Evolutionary conservation across 768 basidiomycete genomes (phyloP).

Genomic region (Punctularia strigosozonata): DNA sequence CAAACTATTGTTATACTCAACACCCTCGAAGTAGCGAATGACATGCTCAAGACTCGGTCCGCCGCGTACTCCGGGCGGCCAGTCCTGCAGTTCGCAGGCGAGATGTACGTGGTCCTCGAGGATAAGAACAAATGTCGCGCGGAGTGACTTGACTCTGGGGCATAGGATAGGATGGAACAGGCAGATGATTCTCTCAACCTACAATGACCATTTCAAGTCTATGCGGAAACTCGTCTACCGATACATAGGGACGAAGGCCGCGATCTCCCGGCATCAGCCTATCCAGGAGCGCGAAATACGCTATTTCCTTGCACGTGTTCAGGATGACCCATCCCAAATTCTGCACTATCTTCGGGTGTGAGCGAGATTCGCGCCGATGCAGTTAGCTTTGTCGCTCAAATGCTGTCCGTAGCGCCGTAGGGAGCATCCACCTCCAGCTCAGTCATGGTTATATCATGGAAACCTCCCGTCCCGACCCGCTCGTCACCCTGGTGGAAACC

Average conservation of each 20-base stretch:
- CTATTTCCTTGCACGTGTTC: slow-evolving; percentile 30
- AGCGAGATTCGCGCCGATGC: no score
- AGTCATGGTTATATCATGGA: slow-evolving; percentile 16
- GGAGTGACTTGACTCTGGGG: no score
- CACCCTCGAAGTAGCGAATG: slow-evolving; percentile 7
- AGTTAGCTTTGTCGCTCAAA: neutral
- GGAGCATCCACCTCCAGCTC: slow-evolving; percentile 15
- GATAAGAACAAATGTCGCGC: no score
- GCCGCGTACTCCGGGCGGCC: slow-evolving; percentile 62
- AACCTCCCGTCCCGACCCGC: slow-evolving; percentile 4
- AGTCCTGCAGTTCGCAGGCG: slow-evolving; percentile 27
- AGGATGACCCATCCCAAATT: slow-evolving; percentile 24
- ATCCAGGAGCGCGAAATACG: slow-evolving; percentile 30
- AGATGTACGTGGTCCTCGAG: no score
- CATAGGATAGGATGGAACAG: no score
- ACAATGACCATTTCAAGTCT: slow-evolving; percentile 27
- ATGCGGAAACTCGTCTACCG: slow-evolving; percentile 29
- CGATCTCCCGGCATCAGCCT: slow-evolving; percentile 21
- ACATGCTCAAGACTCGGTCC: slow-evolving; percentile 44
- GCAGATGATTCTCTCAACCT: slow-evolving; percentile 26
- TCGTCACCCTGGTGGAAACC: neutral
- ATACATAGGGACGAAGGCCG: slow-evolving; percentile 27
- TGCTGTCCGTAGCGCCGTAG: slow-evolving; percentile 15
- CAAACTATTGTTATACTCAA: slow-evolving; percentile 19
- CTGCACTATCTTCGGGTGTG: slow-evolving; percentile 28